Base-by-base conservation (phyloP, 2,329 filamentous ascomycete species). In the Emmonsiellopsis sp. region DNA sequence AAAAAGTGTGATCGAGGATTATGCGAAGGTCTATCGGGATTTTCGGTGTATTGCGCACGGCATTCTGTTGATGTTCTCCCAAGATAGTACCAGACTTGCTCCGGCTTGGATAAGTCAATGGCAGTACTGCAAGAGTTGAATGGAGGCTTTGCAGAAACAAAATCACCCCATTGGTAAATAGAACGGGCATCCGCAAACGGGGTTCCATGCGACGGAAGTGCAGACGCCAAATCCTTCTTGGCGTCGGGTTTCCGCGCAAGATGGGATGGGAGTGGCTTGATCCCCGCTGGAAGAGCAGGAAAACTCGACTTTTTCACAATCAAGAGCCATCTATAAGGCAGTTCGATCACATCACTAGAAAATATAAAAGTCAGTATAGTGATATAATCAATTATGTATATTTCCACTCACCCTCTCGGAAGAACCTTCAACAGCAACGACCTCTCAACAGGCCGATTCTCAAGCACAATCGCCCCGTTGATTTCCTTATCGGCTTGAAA, bases 11-110 rank as follows among this genome's bases (percentile, higher is more conserved):
- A 71, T 57, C 70, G 67, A 57, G 70, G 69, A 63, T 78, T 76
- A 69, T 76, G 72, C 58, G 71, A 61, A 55, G 62, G 59, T 54
- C 75, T 76, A 55, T 70, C 73, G 43, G 79, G 81, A 70, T 95
- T 84, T 63, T 93, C 87, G 4, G 91, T 95, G 71, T 93, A 98
- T 67, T 94, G 89, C 30, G 90, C 85, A 68, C 85, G 90, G 52
- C 89, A 87, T 65, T 97, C 92, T 6, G 92, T 96, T 20, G 92
- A 97, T 16, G 80, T 81, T 67, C 83, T 83, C 34, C 89, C 89
- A 56, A 98, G 78, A 67, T 96, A 97, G 72, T 89, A 81, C 89
- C 91, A 97, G 15, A 95, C 69, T 65, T 88, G 85, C 57, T 92
- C 81, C 13, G 84, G 77, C 66, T 86, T 87, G 56, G 71, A 71